Conservation (phyloP, 176 grass and related monocot species). For the Pontederia crassipes region DNA sequence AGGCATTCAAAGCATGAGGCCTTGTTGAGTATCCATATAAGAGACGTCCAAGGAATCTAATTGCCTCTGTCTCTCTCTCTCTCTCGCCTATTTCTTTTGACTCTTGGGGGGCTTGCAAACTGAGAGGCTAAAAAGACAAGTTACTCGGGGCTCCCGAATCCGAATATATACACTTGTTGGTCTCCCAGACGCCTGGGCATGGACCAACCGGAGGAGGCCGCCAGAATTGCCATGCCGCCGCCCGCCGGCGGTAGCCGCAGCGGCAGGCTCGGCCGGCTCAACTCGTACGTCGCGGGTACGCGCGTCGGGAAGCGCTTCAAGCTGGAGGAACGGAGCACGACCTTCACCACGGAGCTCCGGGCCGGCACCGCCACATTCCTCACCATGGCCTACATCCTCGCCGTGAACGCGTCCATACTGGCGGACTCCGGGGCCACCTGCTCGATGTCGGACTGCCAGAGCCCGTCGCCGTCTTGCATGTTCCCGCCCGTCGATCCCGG, state of each 20-base stretch:
- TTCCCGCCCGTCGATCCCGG: background rate
- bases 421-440: conserved; percentile 2
- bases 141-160: too few relatives aligned
- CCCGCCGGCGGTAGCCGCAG: background rate
- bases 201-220: too few relatives aligned
- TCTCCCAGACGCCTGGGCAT: too few relatives aligned
- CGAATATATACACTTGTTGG: too few relatives aligned
- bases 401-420: conserved; percentile 2
- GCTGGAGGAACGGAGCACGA: background rate
- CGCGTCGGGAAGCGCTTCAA: background rate
- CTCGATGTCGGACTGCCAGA: background rate
- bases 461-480: background rate
- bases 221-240: too few relatives aligned
- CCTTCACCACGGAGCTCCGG: conserved; percentile 4
- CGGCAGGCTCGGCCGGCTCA: background rate
- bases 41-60: too few relatives aligned
- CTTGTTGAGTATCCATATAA: too few relatives aligned
- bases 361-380: background rate
- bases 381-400: conserved; percentile 2
- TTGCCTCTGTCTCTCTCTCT: too few relatives aligned
- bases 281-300: background rate
- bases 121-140: too few relatives aligned
- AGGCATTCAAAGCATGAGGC: too few relatives aligned
- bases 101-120: too few relatives aligned
- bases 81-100: too few relatives aligned